Conservation (phyloP, 306 rosid species). For the Trichosanthes truncata region DNA sequence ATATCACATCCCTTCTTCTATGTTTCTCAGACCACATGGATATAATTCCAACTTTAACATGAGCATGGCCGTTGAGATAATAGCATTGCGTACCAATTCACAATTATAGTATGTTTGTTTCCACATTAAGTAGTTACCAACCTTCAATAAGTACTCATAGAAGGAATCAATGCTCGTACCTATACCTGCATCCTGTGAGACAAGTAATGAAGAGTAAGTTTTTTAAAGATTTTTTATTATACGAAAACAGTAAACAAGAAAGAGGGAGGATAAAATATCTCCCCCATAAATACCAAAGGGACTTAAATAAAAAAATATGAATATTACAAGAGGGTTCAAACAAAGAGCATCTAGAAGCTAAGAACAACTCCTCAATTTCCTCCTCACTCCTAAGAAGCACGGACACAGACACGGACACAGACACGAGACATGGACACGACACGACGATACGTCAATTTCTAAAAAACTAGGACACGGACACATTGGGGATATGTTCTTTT, state of each 20-base stretch:
- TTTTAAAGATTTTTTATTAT: neutral
- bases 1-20: neutral
- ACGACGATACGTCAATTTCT: too few relatives aligned
- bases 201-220: slow-evolving; percentile 14
- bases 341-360: neutral
- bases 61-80: neutral
- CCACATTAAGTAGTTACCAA: slow-evolving; percentile 25
- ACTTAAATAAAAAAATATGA: neutral
- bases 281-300: neutral
- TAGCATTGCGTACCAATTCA: neutral
- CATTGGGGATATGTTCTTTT: too few relatives aligned
- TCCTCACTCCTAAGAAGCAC: neutral
- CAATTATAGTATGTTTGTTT: neutral
- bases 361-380: neutral
- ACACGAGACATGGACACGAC: too few relatives aligned
- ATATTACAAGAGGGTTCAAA: neutral
- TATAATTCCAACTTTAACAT: neutral
- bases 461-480: too few relatives aligned
- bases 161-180: slow-evolving; percentile 98
- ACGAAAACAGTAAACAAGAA: neutral
- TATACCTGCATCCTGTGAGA: slow-evolving; percentile 91
- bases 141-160: slow-evolving; percentile 92
- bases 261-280: neutral
- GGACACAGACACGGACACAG: too few relatives aligned
- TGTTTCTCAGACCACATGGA: neutral